Evolutionary conservation across 2,329 filamentous ascomycete species (phyloP).

Genomic region (Neonectria faginata): DNA sequence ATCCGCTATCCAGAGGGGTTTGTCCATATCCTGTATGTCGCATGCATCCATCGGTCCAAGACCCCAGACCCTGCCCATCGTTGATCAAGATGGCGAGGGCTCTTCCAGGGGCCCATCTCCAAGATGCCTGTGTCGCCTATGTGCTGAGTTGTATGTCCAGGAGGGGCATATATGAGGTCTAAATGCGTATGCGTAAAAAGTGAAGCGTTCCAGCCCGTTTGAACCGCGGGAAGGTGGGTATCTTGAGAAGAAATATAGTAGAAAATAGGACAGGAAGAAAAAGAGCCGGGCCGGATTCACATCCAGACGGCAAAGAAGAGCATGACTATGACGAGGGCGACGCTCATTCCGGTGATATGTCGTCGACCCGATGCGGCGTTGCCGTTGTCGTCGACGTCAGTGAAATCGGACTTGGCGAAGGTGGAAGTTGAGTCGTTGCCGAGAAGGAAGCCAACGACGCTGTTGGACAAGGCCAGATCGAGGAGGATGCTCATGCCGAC

Average conservation of each 20-base stretch:
- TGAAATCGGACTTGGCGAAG: conserved; percentile 81
- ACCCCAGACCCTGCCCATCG: not conserved
- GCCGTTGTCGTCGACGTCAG: conserved; percentile 75
- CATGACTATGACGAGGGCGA: conserved; percentile 46
- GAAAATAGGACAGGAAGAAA: conserved; percentile 3
- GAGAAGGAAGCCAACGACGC: conserved; percentile 85
- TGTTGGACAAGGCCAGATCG: conserved; percentile 84
- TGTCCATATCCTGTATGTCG: conserved; percentile 32
- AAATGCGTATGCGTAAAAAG: conserved; percentile 10
- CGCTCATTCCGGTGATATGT: conserved; percentile 45
- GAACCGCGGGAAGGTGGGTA: conserved; percentile 45
- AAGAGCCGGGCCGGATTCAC: conserved; percentile 21
- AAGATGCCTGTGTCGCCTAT: conserved; percentile 3
- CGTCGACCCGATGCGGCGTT: conserved; percentile 63
- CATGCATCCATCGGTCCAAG: conserved; percentile 23
- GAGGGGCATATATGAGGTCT: conserved; percentile 16
- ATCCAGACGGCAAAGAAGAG: conserved; percentile 47
- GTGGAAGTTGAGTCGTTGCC: conserved; percentile 89
- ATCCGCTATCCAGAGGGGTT: conserved; percentile 27
- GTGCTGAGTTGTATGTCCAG: conserved; percentile 9
- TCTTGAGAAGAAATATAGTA: conserved; percentile 39
- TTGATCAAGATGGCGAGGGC: not conserved
- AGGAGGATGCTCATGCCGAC: conserved; percentile 87
- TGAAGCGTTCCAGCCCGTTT: conserved; percentile 37
- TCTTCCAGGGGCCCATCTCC: not conserved